phyloP scores from a whole-genome alignment of 2,329 filamentous ascomycete species.

The Zymoseptoria tritici region DNA sequence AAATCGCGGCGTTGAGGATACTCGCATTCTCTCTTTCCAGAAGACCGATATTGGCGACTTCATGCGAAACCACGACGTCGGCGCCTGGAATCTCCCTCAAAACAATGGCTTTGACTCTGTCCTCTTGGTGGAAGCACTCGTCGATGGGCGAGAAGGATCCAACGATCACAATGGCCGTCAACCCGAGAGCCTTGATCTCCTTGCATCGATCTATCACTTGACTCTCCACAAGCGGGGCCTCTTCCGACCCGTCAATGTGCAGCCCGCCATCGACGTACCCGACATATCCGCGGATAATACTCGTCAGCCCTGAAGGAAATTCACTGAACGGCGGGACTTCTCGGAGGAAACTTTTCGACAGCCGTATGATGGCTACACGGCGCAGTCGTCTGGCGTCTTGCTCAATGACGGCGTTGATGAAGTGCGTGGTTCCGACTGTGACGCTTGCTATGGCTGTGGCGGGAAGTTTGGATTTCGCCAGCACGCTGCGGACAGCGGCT shows the following conservation, averaged over 20 bases:
- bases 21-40: slow-evolving; percentile 46
- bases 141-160: slow-evolving; percentile 55
- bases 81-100: slow-evolving; percentile 39
- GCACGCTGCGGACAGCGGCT: slow-evolving; percentile 31
- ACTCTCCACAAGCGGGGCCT: slow-evolving; percentile 36
- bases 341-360: slow-evolving; percentile 26
- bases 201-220: slow-evolving; percentile 40
- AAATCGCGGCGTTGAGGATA: slow-evolving; percentile 44
- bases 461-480: slow-evolving; percentile 29
- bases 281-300: slow-evolving; percentile 27
- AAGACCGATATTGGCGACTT: slow-evolving; percentile 46
- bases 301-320: slow-evolving; percentile 24
- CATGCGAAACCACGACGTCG: slow-evolving; percentile 46
- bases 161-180: slow-evolving; percentile 46
- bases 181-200: slow-evolving; percentile 37
- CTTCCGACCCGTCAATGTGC: slow-evolving; percentile 38
- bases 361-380: slow-evolving; percentile 46
- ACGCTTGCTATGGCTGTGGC: slow-evolving; percentile 33
- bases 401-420: slow-evolving; percentile 30
- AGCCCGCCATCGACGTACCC: slow-evolving; percentile 45
- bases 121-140: slow-evolving; percentile 45
- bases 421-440: slow-evolving; percentile 45
- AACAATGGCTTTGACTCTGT: slow-evolving; percentile 43
- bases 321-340: slow-evolving; percentile 28
- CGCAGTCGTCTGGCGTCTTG: slow-evolving; percentile 41